Conservation (phyloP, 2,329 filamentous ascomycete genomes). For the Botryotinia calthae region DNA sequence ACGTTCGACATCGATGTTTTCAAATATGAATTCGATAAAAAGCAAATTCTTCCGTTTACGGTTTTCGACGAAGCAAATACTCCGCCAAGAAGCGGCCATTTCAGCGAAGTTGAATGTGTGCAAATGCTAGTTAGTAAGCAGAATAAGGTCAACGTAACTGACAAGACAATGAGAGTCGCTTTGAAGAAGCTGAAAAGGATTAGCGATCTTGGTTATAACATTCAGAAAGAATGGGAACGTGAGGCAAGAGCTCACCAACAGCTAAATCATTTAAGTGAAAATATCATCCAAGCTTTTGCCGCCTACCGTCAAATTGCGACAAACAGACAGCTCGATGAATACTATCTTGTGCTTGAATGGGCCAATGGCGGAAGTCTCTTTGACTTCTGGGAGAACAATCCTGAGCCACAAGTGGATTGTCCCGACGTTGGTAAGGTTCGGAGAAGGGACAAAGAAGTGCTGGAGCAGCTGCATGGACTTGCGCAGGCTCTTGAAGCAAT, state of each 20-base stretch:
- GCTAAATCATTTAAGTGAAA: neutral
- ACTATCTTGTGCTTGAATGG: constrained; percentile 1
- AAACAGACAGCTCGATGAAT: neutral
- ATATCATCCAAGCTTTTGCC: constrained; percentile 12
- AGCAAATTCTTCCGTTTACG: neutral
- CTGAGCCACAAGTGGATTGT: neutral
- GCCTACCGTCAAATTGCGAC: neutral
- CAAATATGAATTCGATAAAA: neutral
- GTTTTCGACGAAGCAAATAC: neutral
- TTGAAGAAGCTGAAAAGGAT: constrained; percentile 2
- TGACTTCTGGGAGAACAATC: neutral
- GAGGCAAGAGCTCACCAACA: constrained; percentile 12
- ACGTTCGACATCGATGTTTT: neutral
- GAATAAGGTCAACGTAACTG: neutral
- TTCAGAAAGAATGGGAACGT: constrained; percentile 1
- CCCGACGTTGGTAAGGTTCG: neutral
- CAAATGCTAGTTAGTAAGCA: constrained; percentile 4
- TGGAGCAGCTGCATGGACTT: neutral
- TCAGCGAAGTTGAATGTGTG: constrained; percentile 5
- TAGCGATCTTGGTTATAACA: neutral
- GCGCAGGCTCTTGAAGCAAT: neutral
- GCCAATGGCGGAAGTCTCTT: neutral
- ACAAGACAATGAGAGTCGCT: neutral
- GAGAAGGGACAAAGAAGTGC: neutral
- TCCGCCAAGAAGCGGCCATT: neutral